These are phyloP conservation scores for Westerdykella aurantiaca DNA, from an alignment of 2,329 filamentous ascomycete species.

Conservation along the genomic window DNA sequence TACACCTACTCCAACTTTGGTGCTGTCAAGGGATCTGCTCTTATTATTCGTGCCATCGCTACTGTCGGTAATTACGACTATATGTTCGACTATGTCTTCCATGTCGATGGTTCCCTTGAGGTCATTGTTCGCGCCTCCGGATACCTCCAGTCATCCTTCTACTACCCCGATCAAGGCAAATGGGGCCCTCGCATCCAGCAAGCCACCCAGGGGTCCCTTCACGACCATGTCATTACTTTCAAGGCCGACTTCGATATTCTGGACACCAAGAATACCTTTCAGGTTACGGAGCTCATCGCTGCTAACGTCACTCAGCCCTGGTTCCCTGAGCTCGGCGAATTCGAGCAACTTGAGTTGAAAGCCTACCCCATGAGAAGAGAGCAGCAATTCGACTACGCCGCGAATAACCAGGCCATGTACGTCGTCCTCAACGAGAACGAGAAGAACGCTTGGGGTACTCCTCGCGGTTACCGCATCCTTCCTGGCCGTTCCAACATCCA, in stretches of 20 bases:
- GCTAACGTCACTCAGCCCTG: conserved; percentile 22
- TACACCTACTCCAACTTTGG: conserved; percentile 22
- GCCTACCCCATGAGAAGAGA: conserved; percentile 29
- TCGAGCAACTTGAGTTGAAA: conserved; percentile 28
- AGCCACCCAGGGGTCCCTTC: conserved; percentile 31
- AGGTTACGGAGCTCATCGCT: conserved; percentile 23
- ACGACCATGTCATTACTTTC: conserved; percentile 40
- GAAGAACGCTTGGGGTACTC: conserved; percentile 48
- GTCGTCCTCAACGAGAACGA: conserved; percentile 49
- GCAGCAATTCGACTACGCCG: conserved; percentile 44
- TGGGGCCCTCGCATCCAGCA: conserved; percentile 38
- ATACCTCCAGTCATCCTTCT: conserved; percentile 31
- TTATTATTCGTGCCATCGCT: conserved; percentile 37
- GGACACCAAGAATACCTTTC: conserved; percentile 31
- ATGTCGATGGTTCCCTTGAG: conserved; percentile 33
- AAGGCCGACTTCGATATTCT: conserved; percentile 39
- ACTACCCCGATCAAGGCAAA: conserved; percentile 26
- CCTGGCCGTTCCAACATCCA: conserved; percentile 24
- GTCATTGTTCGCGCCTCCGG: conserved; percentile 26
- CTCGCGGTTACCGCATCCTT: conserved; percentile 47
- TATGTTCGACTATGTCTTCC: conserved; percentile 27
- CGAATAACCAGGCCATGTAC: conserved; percentile 44
- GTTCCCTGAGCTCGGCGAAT: conserved; percentile 31
- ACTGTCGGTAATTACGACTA: conserved; percentile 44
- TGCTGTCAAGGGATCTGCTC: conserved; percentile 25